Evolutionary conservation across 768 basidiomycete genomes (phyloP), one percentile per base, ranked within the genome.

Genomic region (Calocybe cyanea): DNA sequence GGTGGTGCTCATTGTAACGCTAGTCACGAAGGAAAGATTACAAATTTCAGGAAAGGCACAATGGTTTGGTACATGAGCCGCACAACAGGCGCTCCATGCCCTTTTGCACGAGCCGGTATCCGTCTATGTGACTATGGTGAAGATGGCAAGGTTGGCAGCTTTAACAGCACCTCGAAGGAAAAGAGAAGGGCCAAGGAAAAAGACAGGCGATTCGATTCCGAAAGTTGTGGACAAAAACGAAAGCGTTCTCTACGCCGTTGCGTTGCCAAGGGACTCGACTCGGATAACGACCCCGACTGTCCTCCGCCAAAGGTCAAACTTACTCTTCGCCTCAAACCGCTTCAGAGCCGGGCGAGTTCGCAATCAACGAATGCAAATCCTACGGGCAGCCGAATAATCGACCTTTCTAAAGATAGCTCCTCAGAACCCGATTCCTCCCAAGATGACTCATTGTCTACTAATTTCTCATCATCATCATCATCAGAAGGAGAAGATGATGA

Each of bases 61-160:
- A 78, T 79, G 57, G 85, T 90, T 13, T 90, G 85, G 85, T 90
- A 88, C 62, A 72, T 90, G 48, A 81, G 80, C 59, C 77, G 79
- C 53, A 84, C 83, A 14, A 80, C 85, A 7, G 87, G 87, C 40
- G 76, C 81, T 5, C 79, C 82, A 0, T 89, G 87, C 63, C 87
- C 87, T 4, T 90, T 90, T 60, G 68, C 82, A 4, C 72, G 80
- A 47, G 82, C 77, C 1, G 85, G 85, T n/a, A 83, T 90, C 40
- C 72, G 80, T 30, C 73, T 87, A 2, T 83, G 77, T 59, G 80
- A 87, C 36, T 86, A 85, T 59, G 70, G 68, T 15, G 77, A 80
- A 58, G 68, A 71, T 46, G 75, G 75, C 25, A 77, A 64, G 55
- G 55, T 58, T 33, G 66, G 58, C 48, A 45, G n/a, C 11, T 6